Evolutionary conservation across 495 filamentous ascomycete genomes (phyloP), one percentile per base, ranked within the genome.

Genomic region (Recurvomyces mirabilis): DNA sequence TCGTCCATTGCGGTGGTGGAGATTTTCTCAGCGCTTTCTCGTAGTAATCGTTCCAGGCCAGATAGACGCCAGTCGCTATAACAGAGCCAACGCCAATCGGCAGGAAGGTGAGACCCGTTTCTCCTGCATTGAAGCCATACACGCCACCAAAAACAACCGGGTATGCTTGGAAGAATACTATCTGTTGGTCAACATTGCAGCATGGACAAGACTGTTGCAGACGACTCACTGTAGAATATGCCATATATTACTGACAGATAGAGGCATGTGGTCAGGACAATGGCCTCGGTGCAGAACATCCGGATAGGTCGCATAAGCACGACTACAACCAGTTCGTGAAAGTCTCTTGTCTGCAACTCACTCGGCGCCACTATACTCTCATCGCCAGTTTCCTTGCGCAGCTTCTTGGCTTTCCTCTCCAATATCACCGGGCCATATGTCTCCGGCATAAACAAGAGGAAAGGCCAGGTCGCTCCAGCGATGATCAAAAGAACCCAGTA

Each of bases 201-300:
- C 21, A 11, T n/a, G 32, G 21, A n/a, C 67, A 61, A 10, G 5
- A 1, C 7, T 14, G 29, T 15, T 6, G 14, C 4, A 19, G 22
- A 12, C 9, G 12, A 38, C 48, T 40, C 21, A 45, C 48, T 75
- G 58, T 84, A 86, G 49, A 88, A 87, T 24, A 87, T 80, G 5
- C 73, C 74, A 56, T 86, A 87, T 12, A 75, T 69, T 3, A 84
- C 61, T 0, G 78, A 69, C 1, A 85, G 68, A 59, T 84, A 87
- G 9, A 84, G 60, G 28, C 78, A 82, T 0, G 68, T 74, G 25
- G 79, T 71, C 19, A 74, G 68, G 15, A 87, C 75, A 21, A 85
- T 69, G 5, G 72, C 70, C 58, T 86, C 82, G 23, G 62, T 61
- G 43, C 60, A 65, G 15, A 79, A 63, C 65, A 79, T 72, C 1